Evolutionary conservation across 2,329 filamentous ascomycete genomes (phyloP), one percentile per base, ranked within the genome.

Genomic region (Sporothrix schenckii): DNA sequence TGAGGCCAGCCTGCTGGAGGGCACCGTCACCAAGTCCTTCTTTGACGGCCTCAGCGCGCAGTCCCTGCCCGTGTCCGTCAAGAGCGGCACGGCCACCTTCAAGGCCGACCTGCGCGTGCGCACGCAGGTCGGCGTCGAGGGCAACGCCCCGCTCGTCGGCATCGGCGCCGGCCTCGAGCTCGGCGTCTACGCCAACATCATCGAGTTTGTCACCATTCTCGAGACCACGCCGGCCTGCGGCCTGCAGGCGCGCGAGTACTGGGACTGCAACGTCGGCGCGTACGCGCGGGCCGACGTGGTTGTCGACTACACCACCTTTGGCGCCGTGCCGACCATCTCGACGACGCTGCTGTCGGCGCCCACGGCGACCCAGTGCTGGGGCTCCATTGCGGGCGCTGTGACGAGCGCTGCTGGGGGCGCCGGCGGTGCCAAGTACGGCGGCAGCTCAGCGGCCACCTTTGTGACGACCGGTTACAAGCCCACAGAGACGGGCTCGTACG

Each of bases 21-120:
- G 86, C n/a, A 77, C 78, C 2, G 79, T 87, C 68, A 76, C 83
- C 16, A 78, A 84, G 27, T 78, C 82, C 5, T 77, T 83, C 66
- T 86, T 88, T 73, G 66, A 78, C 79, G 72, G 78, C 72, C 50
- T 77, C 79, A 79, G 81, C 75, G 79, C 80, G 73, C 69, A 83
- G 70, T 80, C 83, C 71, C 78, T 85, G 14, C 84, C 85, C 1
- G 80, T 87, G 27, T 80, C 78, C 0, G 79, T 87, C 69, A 77
- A 80, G 73, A 82, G 81, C 56, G 82, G 82, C n/a, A 81, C 80
- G 69, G 82, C 82, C 3, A 79, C 81, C 49, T 78, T 88, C 44
- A 79, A 81, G 53, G 84, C 85, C 24, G 80, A 82, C 52, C 82
- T 88, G 13, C 84, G 84, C 24, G 77, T 88, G 6, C 83, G 84